Base-by-base conservation (phyloP, 2,329 filamentous ascomycete genomes). In the Penicillium corylophilum region DNA sequence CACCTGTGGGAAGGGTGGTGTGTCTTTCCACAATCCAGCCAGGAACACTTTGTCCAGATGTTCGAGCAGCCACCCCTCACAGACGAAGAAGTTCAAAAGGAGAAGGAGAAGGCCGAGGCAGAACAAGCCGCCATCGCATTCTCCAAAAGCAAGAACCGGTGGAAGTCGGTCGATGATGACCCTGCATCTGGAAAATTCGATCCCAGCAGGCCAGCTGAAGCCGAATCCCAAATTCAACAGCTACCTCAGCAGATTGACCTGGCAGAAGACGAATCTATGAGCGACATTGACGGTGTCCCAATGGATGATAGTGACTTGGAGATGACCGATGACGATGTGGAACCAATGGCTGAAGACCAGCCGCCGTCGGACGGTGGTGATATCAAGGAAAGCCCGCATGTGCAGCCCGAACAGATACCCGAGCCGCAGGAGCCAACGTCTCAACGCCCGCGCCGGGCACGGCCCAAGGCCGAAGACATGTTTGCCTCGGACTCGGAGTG, bases 381-480 rank as follows among this genome's bases (percentile, higher is more conserved):
- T 48, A 41, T 49, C 39, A 56, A 63, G 54, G 28, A 43, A 61
- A 38, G 66, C 57, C 54, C 55, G 44, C 51, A 56, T 22, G 51
- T 50, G 55, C 62, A 62, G 46, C 48, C 55, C 46, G 52, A 51
- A 48, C 50, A 20, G 56, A 54, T 26, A 60, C 58, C 48, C 62
- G 65, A 43, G 56, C 67, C 53, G 60, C 65, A 44, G 50, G 64
- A 59, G 46, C 59, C 35, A 49, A 63, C 62, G 42, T 71, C 69
- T 54, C 63, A 64, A 53, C 54, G 60, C 7, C 66, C 51, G 65
- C 77, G 57, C 77, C 71, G 82, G 61, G 87, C 82, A 65, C 81
- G 87, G 55, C 87, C 89, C 71, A 84, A 85, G 60, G 89, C 89
- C 4, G 88, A 88, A 60, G 89, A 94, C 66, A 92, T 94, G 89